Percentiles rank a stretch among this genome's conserved stretches.
These are phyloP conservation scores for Digitaria exilis DNA, from an alignment of 202 grass and related monocot species.

Conservation along the genomic window DNA sequence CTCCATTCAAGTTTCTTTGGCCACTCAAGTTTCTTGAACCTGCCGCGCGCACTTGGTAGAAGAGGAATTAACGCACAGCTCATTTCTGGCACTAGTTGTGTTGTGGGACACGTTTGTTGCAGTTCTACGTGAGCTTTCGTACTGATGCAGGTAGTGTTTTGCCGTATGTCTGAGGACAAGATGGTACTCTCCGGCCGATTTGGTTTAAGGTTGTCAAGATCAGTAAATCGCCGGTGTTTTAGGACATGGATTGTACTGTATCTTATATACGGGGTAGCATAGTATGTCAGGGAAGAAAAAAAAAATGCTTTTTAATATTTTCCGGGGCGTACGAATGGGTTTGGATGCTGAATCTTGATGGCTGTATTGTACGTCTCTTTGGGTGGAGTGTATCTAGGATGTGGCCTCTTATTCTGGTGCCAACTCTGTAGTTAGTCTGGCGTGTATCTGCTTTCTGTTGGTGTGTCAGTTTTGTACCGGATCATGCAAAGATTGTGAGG, in stretches of 20 bases:
- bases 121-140: conserved; percentile 19
- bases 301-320: conserved; percentile 11
- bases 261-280: background rate
- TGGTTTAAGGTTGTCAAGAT: conserved; percentile 1
- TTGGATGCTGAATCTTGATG: conserved; percentile 26
- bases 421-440: conserved; percentile 26
- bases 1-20: conserved; percentile 34
- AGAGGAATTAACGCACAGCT: conserved; percentile 16
- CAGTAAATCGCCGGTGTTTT: conserved; percentile 22
- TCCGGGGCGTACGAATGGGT: conserved; percentile 18
- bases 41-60: background rate
- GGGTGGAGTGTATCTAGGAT: background rate
- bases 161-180: conserved; percentile 24
- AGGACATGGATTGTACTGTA: conserved; percentile 18
- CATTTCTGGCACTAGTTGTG: background rate
- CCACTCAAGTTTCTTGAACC: conserved; percentile 19
- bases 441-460: conserved; percentile 41
- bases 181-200: conserved; percentile 1
- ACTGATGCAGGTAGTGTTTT: background rate
- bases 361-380: conserved; percentile 24
- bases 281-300: background rate
- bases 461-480: conserved; percentile 35
- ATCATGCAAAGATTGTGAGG: conserved; percentile 48
- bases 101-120: conserved; percentile 37
- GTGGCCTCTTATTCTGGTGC: conserved; percentile 6